Conservation (phyloP, 257 asterid genomes). For the Fraxinus excelsior region DNA sequence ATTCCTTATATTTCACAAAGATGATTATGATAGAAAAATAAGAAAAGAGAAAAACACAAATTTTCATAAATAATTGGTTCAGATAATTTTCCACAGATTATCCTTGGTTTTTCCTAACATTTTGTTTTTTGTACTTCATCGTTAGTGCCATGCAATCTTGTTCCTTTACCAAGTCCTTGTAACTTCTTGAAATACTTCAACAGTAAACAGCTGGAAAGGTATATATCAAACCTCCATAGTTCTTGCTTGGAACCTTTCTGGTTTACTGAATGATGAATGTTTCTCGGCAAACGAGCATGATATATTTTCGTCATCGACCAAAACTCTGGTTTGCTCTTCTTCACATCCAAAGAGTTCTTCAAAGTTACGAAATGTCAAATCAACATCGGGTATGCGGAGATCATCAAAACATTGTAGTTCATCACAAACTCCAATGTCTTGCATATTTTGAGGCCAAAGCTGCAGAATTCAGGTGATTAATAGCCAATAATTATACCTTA, state of each 20-base stretch:
- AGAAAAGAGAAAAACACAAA: too few relatives aligned
- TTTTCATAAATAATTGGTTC: too few relatives aligned
- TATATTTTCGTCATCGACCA: conserved; percentile 24
- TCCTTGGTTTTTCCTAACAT: background rate
- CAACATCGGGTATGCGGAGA: conserved; percentile 77
- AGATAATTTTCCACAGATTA: background rate
- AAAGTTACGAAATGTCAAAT: conserved; percentile 70
- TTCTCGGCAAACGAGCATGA: conserved; percentile 37
- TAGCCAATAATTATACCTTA: background rate
- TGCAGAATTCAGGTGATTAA: conserved; percentile 33
- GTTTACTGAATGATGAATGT: conserved; percentile 31
- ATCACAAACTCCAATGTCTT: conserved; percentile 83
- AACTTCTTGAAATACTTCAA: conserved; percentile 6
- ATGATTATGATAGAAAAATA: background rate
- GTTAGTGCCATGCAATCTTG: background rate
- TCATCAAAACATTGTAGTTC: conserved; percentile 55
- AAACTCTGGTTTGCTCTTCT: conserved; percentile 32
- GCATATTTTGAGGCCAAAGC: conserved; percentile 88
- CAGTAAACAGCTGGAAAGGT: background rate
- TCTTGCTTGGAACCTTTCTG: conserved; percentile 31
- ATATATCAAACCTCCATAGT: conserved; percentile 39
- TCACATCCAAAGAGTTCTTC: conserved; percentile 74
- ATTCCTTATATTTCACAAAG: too few relatives aligned
- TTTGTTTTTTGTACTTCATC: too few relatives aligned
- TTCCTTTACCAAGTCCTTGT: background rate